These are phyloP conservation scores for Fomitopsis serialis DNA, from an alignment of 768 basidiomycete genomes.

Conservation along the genomic window DNA sequence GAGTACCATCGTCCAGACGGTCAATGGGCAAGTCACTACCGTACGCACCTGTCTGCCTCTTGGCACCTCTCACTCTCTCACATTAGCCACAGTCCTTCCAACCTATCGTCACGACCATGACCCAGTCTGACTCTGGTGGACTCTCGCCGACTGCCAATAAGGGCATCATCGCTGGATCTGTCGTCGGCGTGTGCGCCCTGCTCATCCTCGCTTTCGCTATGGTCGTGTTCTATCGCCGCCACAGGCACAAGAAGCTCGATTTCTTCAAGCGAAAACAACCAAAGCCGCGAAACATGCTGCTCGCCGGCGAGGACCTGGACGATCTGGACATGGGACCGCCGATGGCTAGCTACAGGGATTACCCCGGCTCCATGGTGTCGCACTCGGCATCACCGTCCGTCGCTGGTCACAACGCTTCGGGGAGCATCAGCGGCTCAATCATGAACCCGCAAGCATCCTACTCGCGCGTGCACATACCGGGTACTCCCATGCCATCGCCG, in stretches of 20 bases:
- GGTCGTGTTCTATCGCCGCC: constrained; percentile 25
- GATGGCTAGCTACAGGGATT: constrained; percentile 18
- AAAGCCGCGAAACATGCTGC: constrained; percentile 18
- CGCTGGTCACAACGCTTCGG: not conserved
- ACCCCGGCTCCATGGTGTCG: constrained; percentile 12
- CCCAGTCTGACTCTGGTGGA: constrained; percentile 2
- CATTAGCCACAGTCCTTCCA: constrained; percentile 7
- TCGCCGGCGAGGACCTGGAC: constrained; percentile 25
- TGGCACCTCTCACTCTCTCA: not conserved
- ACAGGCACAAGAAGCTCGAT: constrained; percentile 20
- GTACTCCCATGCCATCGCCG: constrained; percentile 7
- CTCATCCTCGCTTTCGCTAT: constrained; percentile 21
- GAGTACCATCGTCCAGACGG: not conserved
- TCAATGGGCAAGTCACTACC: not conserved
- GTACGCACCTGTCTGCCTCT: not conserved
- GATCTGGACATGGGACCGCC: constrained; percentile 19
- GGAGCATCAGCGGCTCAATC: constrained; percentile 7
- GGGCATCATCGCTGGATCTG: constrained; percentile 26
- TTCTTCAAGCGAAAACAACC: constrained; percentile 19
- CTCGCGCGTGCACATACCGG: not conserved
- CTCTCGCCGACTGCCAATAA: constrained; percentile 11
- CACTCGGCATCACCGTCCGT: constrained; percentile 3
- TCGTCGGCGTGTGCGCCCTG: constrained; percentile 23
- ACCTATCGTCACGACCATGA: constrained; percentile 18
- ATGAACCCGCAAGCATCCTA: constrained; percentile 10